These are phyloP conservation scores for Prunus campanulata DNA, from an alignment of 306 rosid genomes.

Conservation along the genomic window DNA sequence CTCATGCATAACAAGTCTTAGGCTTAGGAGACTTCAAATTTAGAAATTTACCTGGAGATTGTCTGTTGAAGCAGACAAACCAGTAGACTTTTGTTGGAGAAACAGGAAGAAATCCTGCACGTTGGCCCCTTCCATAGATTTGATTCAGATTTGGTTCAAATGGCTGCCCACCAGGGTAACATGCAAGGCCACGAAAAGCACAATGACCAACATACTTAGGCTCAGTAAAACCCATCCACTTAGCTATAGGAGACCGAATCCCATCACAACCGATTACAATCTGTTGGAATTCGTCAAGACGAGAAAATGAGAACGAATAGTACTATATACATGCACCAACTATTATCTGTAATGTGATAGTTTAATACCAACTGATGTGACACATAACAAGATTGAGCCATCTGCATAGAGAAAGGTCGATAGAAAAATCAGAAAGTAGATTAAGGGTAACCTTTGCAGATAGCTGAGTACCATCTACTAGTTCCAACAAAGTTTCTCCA, in stretches of 20 bases:
- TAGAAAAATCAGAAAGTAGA: not conserved
- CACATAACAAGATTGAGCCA: too few species aligned
- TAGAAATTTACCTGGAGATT: conserved; percentile 58
- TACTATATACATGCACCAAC: too few species aligned
- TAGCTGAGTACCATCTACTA: conserved; percentile 63
- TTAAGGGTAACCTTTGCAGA: conserved; percentile 54
- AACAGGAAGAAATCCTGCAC: conserved; percentile 84
- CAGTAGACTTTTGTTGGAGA: conserved; percentile 88
- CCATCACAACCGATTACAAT: conserved; percentile 92
- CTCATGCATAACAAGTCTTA: not conserved
- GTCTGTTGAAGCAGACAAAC: conserved; percentile 81
- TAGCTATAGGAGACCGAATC: conserved; percentile 76
- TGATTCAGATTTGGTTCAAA: conserved; percentile 58
- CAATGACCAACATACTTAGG: conserved; percentile 69
- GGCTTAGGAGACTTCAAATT: not conserved
- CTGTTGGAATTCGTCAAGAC: conserved; percentile 35
- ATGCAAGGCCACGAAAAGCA: conserved; percentile 75
- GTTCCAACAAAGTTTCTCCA: conserved; percentile 57
- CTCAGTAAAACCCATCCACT: conserved; percentile 83
- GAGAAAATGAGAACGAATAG: not conserved
- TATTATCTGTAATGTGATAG: too few species aligned
- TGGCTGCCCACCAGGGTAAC: conserved; percentile 64
- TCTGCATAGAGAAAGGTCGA: too few species aligned
- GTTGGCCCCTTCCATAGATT: conserved; percentile 71
- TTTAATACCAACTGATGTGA: too few species aligned